Base-by-base conservation (phyloP, 208 protist species). In the Leishmania guyanensis region DNA sequence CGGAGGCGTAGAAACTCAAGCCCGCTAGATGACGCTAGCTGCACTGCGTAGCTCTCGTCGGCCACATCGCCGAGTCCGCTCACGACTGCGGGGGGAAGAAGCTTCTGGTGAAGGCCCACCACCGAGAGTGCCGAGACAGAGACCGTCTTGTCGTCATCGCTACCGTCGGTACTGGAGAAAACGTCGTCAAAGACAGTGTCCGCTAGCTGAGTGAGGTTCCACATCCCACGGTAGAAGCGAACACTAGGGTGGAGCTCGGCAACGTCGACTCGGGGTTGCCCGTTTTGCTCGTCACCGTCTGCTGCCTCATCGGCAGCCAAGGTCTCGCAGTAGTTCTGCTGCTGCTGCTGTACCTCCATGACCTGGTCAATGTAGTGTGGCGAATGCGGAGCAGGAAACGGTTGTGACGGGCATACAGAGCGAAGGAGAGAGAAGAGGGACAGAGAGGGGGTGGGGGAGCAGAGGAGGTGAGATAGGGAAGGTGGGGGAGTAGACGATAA, bases 1-100 rank as follows among this genome's bases (percentile, higher is more conserved):
- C 94, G 93, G 8, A 75, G n/a, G 20, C 87, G 90, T 64, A 97
- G 81, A 39, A 91, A 76, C 79, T 93, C 92, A 17, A 97, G 76
- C 20, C 94, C 94, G 33, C 93, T 83, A 10, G 83, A 53, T 48
- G 87, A 83, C 20, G 92, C 88, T 3, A 97, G 66, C 62, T 91
- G 88, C 69, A 81, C 50, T 9, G 94, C 89, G 53, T 95, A 93
- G 79, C 86, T 81, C 84, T 97, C 92, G n/a, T 89, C 84, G 9
- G 84, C 83, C 20, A 89, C 84, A 51, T 90, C 88, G 71, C 70
- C 79, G 0, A 86, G 33, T 0, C 80, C 78, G 64, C 72, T 83
- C 5, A 90, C 77, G 0, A 70, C 75, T 4, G 87, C 85, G 0
- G 91, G 89, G 3, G 92, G 94, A n/a, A 97, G 84, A 22, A 97